Conservation (phyloP, 2,329 filamentous ascomycete species). For the Beauveria sp. region DNA sequence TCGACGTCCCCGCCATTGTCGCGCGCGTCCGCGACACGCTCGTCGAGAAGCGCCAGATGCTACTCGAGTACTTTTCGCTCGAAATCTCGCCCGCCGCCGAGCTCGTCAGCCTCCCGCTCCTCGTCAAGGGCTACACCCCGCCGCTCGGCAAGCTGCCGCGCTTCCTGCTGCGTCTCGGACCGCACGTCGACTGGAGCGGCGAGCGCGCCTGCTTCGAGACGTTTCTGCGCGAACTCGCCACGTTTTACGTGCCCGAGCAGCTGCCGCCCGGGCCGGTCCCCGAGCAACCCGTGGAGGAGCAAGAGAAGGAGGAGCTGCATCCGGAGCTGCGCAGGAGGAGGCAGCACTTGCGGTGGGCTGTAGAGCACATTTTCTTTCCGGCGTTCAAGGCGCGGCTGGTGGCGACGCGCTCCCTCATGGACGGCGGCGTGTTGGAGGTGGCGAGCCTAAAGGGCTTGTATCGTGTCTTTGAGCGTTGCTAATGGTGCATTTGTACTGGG, state of each 20-base stretch:
- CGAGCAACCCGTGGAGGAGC: conserved; percentile 25
- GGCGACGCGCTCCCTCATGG: conserved; percentile 70
- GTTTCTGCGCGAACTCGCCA: conserved; percentile 79
- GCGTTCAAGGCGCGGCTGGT: conserved; percentile 77
- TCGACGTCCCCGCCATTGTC: conserved; percentile 60
- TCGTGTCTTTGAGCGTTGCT: conserved; percentile 91
- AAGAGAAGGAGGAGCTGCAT: conserved; percentile 28
- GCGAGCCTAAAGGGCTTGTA: conserved; percentile 91
- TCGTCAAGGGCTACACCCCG: conserved; percentile 85
- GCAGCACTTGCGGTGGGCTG: conserved; percentile 60
- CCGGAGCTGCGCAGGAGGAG: conserved; percentile 52
- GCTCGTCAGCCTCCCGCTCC: conserved; percentile 69
- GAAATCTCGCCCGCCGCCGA: conserved; percentile 73
- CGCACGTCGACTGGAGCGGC: conserved; percentile 76
- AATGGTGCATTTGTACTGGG: conserved; percentile 19
- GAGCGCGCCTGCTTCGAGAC: conserved; percentile 81
- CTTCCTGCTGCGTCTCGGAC: conserved; percentile 82
- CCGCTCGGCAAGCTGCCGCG: conserved; percentile 77
- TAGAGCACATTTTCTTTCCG: conserved; percentile 87
- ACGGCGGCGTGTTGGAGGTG: conserved; percentile 70
- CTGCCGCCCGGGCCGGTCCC: conserved; percentile 48
- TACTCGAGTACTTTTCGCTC: conserved; percentile 86
- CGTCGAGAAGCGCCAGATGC: conserved; percentile 72
- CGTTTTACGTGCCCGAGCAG: conserved; percentile 84
- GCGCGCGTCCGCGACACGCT: conserved; percentile 60